Percentiles rank a stretch among this genome's conserved stretches.
Conservation (phyloP, 2,329 filamentous ascomycete genomes). For the Periconia digitata region DNA sequence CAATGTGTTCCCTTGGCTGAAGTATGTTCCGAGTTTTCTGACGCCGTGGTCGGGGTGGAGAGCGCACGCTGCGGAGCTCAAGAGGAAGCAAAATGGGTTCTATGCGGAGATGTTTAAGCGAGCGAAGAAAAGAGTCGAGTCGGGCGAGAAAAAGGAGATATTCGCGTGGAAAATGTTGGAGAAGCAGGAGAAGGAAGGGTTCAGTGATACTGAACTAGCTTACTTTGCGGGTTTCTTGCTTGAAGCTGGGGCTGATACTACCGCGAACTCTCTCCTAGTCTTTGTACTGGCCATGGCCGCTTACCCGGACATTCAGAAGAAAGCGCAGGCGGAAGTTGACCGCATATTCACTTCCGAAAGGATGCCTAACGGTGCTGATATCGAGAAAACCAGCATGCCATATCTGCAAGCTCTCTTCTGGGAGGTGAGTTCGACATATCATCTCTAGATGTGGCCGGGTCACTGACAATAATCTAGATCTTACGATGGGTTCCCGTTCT, state of each 20-base stretch:
- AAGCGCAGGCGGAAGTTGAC: conserved; percentile 38
- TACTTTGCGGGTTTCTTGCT: conserved; percentile 14
- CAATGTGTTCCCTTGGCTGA: conserved; percentile 12
- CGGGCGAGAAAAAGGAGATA: conserved; percentile 5
- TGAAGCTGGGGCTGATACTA: conserved; percentile 29
- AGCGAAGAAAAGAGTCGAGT: conserved; percentile 5
- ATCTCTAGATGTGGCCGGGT: neutral
- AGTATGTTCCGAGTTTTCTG: conserved; percentile 7
- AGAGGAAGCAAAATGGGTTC: conserved; percentile 5
- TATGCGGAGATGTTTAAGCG: conserved; percentile 9
- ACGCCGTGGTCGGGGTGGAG: conserved; percentile 15
- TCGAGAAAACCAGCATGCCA: conserved; percentile 31
- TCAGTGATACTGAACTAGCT: conserved; percentile 9
- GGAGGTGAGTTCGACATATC: conserved; percentile 3
- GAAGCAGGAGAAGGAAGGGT: conserved; percentile 10
- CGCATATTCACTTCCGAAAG: conserved; percentile 13
- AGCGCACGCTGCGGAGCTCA: conserved; percentile 5
- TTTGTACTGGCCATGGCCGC: conserved; percentile 7
- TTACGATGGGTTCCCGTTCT: conserved; percentile 39
- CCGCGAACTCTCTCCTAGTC: conserved; percentile 19
- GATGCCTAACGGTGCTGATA: conserved; percentile 22
- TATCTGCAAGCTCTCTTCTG: conserved; percentile 27
- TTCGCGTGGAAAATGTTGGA: conserved; percentile 6
- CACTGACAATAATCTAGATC: conserved; percentile 12
- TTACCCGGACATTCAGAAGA: conserved; percentile 20